Base-by-base conservation (phyloP, 441 rosid genomes). In the Pelargonium cotyledonis region DNA sequence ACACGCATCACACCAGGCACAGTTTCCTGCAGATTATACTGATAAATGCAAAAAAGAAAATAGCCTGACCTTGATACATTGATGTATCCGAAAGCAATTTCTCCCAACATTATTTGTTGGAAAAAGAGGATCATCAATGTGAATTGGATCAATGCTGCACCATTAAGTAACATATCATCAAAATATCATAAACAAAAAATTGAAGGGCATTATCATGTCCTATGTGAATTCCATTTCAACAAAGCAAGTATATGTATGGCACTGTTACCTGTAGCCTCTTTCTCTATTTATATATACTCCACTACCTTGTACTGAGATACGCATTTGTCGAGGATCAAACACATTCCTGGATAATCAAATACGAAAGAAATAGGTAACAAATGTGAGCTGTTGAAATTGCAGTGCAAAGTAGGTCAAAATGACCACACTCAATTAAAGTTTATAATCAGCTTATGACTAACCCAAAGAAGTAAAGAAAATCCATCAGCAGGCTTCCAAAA, bases 311-410 rank as follows among this genome's bases (percentile, higher is more conserved):
- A 95, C 99, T 66, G 98, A 92, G 73, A 92, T 84, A 65, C 97
- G 89, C 89, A 95, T 90, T 80, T 86, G 96, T 66, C 99, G 99
- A 81, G 99, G 99, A 84, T 95, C 99, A 83, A 95, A 95, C 70
- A 95, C 92, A 78, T 95, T 90, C 82, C 99, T 95, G 83, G 72
- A 83, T 46, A 68, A 73, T 53, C 57, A 74, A 67, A 76, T 40
- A 63, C 65, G 47, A 55, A 70, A 68, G 68, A 61, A 14, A 9
- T 63, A 10, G 43, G 26, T 63, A 63, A 57, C 19, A 21, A 65
- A 53, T 61, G 38, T 31, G 51, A 46, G 65, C 41, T 5, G 18
- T 61, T 21, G 38, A 44, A 60, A 61, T 23, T 61, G 40, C 38
- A 46, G 15, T 19, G 10, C 16, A 47, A 67, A 58, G 70, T 55